These are phyloP conservation scores for Candida sakaeoensis DNA, from an alignment of 805 yeast species.

Conservation along the genomic window DNA sequence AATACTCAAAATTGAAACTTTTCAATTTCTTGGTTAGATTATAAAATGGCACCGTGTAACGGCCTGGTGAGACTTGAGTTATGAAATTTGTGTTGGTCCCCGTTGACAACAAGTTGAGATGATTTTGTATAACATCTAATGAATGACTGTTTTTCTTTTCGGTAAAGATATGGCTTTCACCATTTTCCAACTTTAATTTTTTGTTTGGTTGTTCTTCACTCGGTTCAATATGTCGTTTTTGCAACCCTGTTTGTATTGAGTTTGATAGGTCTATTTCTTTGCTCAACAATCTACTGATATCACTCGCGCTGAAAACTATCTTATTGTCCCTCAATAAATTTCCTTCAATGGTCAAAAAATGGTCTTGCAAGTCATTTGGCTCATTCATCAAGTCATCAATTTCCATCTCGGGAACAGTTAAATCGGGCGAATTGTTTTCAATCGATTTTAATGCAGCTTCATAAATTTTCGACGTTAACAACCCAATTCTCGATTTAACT, in stretches of 20 bases:
- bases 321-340: conserved; percentile 29
- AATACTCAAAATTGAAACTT: conserved; percentile 50
- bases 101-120: conserved; percentile 61
- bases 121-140: conserved; percentile 48
- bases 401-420: conserved; percentile 36
- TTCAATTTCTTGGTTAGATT: conserved; percentile 45
- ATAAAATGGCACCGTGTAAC: conserved; percentile 60
- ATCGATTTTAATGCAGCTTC: conserved; percentile 50
- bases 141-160: conserved; percentile 18
- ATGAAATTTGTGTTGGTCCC: conserved; percentile 56
- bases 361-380: conserved; percentile 35
- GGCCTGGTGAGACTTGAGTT: conserved; percentile 51
- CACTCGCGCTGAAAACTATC: conserved; percentile 36
- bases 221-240: conserved; percentile 12
- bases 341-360: conserved; percentile 27
- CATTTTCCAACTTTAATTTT: conserved; percentile 20
- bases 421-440: conserved; percentile 53
- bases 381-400: conserved; percentile 51
- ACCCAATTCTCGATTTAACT: conserved; percentile 67
- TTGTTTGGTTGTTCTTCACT: conserved; percentile 16
- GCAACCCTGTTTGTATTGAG: conserved; percentile 40
- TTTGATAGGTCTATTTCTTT: conserved; percentile 41
- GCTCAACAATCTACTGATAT: conserved; percentile 34
- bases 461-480: conserved; percentile 62
- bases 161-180: background rate